Base-by-base conservation (phyloP, 2,329 filamentous ascomycete species). In the Beauveria australis region DNA sequence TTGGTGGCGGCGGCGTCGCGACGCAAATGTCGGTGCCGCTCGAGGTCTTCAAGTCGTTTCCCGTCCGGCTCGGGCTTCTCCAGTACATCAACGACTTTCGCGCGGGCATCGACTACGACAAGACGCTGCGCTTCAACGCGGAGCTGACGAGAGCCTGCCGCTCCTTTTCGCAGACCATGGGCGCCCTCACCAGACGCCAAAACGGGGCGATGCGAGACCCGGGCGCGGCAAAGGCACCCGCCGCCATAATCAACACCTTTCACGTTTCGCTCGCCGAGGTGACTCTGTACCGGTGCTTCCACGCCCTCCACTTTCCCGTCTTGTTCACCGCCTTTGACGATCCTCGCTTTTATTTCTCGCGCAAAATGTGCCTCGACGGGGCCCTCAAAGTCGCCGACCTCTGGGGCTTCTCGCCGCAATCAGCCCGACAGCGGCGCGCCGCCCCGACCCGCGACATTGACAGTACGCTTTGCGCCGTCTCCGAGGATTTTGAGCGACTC, bases 221-320 rank as follows among this genome's bases (percentile, higher is more conserved):
- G 3, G 12, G 10, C 33, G 33, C 33, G 33, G 33, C 33, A 33
- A 33, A 33, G 33, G 10, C 43, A 0, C 5, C 43, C n/a, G n/a
- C 53, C 61, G n/a, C 61, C 49, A 60, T 46, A 7, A 66, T 74
- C 22, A 70, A 65, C 18, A 66, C 66, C 3, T 81, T 80, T 60
- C 78, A 80, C 60, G 65, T 75, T 9, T 73, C 74, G 1, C 62
- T 79, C 7, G 71, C 73, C 0, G 77, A 80, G 61, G 69, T 78
- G 55, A 68, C 76, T 59, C 69, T 77, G 3, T 77, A 79, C 58
- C 77, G 77, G 24, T 79, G 75, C 63, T 78, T 80, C 65, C 73
- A 85, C 14, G 75, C 78, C 0, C 75, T 87, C 0, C 83, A 87
- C 63, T 78, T 81, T 43, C 77, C 78, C 0, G 77, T 78, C 69